Evolutionary conservation across 2,329 filamentous ascomycete species (phyloP).

Genomic region (Penicillium fuscoglaucum): DNA sequence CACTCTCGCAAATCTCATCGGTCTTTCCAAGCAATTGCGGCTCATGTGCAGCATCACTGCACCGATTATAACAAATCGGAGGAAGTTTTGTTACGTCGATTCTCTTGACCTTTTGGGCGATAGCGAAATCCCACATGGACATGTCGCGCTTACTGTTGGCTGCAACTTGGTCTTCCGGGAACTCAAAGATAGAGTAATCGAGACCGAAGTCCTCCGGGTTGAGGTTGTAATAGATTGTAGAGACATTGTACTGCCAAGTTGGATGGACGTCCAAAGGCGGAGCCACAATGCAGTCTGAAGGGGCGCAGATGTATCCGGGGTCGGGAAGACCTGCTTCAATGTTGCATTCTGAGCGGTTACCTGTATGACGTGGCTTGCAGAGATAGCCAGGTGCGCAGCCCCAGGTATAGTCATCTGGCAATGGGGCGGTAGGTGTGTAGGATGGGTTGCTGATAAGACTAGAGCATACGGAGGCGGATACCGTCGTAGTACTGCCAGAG

Average conservation of each 20-base stretch:
- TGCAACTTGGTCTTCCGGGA: neutral
- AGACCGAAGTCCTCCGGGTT: slow-evolving; percentile 63
- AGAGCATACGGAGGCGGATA: slow-evolving; percentile 28
- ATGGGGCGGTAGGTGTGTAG: slow-evolving; percentile 28
- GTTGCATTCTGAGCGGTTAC: slow-evolving; percentile 38
- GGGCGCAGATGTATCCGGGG: slow-evolving; percentile 40
- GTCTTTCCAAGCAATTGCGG: slow-evolving; percentile 7
- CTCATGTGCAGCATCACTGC: slow-evolving; percentile 9
- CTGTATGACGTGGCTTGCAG: slow-evolving; percentile 40
- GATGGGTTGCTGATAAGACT: slow-evolving; percentile 32
- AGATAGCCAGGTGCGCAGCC: slow-evolving; percentile 48
- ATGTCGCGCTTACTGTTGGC: slow-evolving; percentile 4
- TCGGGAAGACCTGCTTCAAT: slow-evolving; percentile 44
- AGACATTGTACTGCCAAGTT: slow-evolving; percentile 52
- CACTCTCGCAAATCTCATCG: slow-evolving; percentile 12
- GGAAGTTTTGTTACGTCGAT: slow-evolving; percentile 7
- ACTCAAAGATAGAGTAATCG: slow-evolving; percentile 59
- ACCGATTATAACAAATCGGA: slow-evolving; percentile 11
- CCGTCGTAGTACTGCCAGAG: neutral
- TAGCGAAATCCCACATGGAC: neutral
- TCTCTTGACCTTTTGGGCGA: neutral
- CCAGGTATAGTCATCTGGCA: slow-evolving; percentile 40
- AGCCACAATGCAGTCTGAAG: slow-evolving; percentile 41
- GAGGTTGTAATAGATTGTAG: slow-evolving; percentile 64
- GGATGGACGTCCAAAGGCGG: slow-evolving; percentile 28